These are phyloP conservation scores for Candida sithepensis DNA, from an alignment of 805 yeast species.

Conservation along the genomic window DNA sequence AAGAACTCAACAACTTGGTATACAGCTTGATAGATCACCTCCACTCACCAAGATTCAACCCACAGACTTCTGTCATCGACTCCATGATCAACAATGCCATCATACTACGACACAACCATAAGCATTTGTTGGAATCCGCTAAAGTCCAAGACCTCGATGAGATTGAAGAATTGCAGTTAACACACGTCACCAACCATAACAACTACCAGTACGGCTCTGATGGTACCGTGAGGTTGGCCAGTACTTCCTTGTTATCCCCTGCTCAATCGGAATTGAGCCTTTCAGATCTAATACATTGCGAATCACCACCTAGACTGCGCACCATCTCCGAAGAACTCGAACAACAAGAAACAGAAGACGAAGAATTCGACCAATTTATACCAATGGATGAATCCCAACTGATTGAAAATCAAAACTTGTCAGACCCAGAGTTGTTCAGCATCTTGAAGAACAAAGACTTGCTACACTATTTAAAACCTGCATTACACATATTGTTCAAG, in stretches of 20 bases:
- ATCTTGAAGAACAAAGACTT: conserved; percentile 19
- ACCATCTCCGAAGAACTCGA: too few species aligned
- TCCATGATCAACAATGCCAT: conserved; percentile 9
- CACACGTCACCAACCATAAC: not conserved
- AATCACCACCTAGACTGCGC: not conserved
- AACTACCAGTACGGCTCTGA: not conserved
- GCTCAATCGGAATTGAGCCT: not conserved
- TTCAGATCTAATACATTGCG: not conserved
- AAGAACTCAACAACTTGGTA: conserved; percentile 1
- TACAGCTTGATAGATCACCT: conserved; percentile 7
- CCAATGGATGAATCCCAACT: conserved; percentile 37
- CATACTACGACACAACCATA: not conserved
- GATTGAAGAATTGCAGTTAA: conserved; percentile 1
- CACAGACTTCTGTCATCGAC: conserved; percentile 4
- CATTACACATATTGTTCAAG: conserved; percentile 24
- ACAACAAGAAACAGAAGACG: not conserved
- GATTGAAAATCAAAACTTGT: conserved; percentile 26
- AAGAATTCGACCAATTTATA: conserved; percentile 15
- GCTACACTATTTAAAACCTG: conserved; percentile 25
- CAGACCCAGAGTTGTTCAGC: conserved; percentile 25
- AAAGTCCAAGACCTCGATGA: not conserved
- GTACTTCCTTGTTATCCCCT: not conserved
- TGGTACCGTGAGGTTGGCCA: not conserved
- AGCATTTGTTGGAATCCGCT: not conserved
- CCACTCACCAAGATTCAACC: conserved; percentile 9